Evolutionary conservation across 345 rosid species (phyloP).

Genomic region (Camelina sativa): DNA sequence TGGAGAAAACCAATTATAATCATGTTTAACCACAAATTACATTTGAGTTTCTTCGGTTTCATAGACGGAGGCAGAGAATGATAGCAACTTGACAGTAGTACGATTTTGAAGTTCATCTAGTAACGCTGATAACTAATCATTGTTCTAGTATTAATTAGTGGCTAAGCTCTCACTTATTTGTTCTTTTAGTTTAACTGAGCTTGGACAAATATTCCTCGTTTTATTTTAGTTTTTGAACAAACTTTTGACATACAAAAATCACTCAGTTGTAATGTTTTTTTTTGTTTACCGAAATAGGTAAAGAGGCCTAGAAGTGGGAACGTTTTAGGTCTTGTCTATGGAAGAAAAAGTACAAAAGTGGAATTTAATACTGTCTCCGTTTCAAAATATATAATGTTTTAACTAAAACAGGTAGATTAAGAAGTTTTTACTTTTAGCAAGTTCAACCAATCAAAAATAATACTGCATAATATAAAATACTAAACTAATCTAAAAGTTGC

Average conservation of each 20-base stretch:
- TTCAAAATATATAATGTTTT: too few relatives aligned
- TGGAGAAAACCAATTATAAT: background rate
- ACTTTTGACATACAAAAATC: too few relatives aligned
- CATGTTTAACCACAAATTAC: background rate
- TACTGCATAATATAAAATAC: too few relatives aligned
- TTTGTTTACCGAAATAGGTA: background rate
- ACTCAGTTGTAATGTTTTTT: too few relatives aligned
- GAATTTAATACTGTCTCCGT: slow-evolving; percentile 13
- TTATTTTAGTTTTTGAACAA: too few relatives aligned
- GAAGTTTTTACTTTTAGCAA: too few relatives aligned
- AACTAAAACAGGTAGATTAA: too few relatives aligned
- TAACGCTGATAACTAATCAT: background rate
- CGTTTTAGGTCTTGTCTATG: background rate
- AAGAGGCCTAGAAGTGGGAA: slow-evolving; percentile 18
- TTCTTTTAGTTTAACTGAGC: too few relatives aligned
- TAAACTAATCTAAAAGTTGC: too few relatives aligned
- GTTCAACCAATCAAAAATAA: too few relatives aligned
- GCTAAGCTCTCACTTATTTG: background rate
- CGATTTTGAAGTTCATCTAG: background rate
- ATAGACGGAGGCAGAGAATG: background rate
- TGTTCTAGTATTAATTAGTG: background rate
- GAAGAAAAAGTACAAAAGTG: background rate
- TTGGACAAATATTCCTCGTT: too few relatives aligned
- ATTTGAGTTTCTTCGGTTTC: background rate
- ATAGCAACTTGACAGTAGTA: background rate